phyloP scores from a whole-genome alignment of 108 stramenopile genomes.

The Cyclotella cryptica region DNA sequence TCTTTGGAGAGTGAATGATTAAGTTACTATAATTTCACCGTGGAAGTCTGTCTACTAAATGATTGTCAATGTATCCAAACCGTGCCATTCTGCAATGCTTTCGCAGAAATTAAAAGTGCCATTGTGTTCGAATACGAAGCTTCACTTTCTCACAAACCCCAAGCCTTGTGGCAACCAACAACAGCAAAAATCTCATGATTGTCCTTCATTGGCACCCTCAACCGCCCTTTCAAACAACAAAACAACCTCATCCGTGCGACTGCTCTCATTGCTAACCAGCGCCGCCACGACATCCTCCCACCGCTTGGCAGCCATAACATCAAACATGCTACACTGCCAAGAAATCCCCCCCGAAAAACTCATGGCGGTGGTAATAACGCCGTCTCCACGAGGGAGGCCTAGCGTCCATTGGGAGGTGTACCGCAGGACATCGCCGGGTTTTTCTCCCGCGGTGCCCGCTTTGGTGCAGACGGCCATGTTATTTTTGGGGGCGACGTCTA shows the following conservation, averaged over 20 bases:
- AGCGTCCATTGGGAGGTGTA: slow-evolving; percentile 83
- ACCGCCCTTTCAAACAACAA: slow-evolving; percentile 73
- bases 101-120: no score
- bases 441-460: slow-evolving; percentile 70
- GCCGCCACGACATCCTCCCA: slow-evolving; percentile 84
- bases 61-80: no score
- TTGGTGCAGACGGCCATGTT: slow-evolving; percentile 77
- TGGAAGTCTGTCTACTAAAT: no score
- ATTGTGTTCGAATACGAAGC: no score
- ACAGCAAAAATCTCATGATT: no score
- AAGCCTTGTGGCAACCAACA: no score
- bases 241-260: slow-evolving; percentile 82
- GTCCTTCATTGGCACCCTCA: no score
- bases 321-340: slow-evolving; percentile 83
- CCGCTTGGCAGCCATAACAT: slow-evolving; percentile 71
- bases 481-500: slow-evolving; percentile 74
- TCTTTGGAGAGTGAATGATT: no score
- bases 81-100: no score
- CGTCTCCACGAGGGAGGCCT: slow-evolving; percentile 84
- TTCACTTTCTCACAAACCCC: no score
- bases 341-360: slow-evolving; percentile 71
- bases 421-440: slow-evolving; percentile 75
- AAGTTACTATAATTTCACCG: no score
- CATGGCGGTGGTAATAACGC: slow-evolving; percentile 72
- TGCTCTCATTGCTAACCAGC: slow-evolving; percentile 65